phyloP scores from a whole-genome alignment of 805 yeast genomes.

The Peterozyma xylosa region DNA sequence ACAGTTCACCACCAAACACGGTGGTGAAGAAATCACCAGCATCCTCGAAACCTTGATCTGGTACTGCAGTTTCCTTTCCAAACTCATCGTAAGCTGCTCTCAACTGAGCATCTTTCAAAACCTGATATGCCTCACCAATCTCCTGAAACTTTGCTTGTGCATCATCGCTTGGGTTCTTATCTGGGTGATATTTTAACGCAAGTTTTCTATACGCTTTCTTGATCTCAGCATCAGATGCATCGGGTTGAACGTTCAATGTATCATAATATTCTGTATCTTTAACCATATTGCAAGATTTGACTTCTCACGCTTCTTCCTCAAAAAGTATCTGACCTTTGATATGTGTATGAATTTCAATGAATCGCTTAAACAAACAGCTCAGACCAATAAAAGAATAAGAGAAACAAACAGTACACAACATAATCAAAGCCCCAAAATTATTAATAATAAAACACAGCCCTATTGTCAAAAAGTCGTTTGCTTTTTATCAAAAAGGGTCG shows the following conservation, averaged over 20 bases:
- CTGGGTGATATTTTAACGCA: conserved; percentile 75
- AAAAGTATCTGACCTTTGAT: no score
- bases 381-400: no score
- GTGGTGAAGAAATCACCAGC: conserved; percentile 63
- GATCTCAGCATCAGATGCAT: conserved; percentile 59
- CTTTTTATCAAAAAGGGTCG: no score
- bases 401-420: no score
- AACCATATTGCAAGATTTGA: conserved; percentile 39
- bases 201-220: conserved; percentile 75
- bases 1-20: conserved; percentile 88
- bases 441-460: no score
- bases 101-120: conserved; percentile 55
- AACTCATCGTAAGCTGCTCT: conserved; percentile 65
- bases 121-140: conserved; percentile 67
- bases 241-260: conserved; percentile 44
- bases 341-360: no score
- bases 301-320: no score
- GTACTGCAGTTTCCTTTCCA: conserved; percentile 68
- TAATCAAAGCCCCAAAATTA: no score
- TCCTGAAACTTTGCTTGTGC: conserved; percentile 70
- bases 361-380: no score
- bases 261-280: conserved; percentile 73
- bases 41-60: conserved; percentile 68
- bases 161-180: conserved; percentile 65
- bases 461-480: no score